phyloP scores from a whole-genome alignment of 768 basidiomycete species.

The Phlebiopsis gigantea region DNA sequence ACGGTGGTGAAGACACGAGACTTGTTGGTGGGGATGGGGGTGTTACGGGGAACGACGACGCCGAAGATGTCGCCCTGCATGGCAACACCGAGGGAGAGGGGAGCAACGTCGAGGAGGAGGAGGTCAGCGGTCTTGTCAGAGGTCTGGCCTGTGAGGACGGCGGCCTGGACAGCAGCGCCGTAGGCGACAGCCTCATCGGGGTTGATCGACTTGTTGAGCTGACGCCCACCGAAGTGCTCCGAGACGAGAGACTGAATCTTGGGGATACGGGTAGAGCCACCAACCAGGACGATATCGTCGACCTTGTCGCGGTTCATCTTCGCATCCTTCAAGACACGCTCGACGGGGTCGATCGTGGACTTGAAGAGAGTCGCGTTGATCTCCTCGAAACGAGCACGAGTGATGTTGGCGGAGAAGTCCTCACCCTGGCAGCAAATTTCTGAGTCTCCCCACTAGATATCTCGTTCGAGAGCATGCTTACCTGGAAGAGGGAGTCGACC shows the following conservation, averaged over 20 bases:
- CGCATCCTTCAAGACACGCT: constrained; percentile 98
- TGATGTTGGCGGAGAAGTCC: constrained; percentile 98
- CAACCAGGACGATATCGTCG: constrained; percentile 98
- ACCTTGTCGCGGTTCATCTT: constrained; percentile 98
- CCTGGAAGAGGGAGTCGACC: constrained; percentile 97
- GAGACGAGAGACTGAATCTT: constrained; percentile 98
- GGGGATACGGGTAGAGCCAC: constrained; percentile 99
- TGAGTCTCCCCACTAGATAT: background rate
- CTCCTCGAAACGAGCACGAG: constrained; percentile 99
- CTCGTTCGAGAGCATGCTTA: constrained; percentile 27
- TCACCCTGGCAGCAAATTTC: constrained; percentile 56
- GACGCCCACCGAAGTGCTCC: constrained; percentile 96
- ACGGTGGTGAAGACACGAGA: constrained; percentile 98
- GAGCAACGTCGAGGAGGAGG: constrained; percentile 96
- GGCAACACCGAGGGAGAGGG: constrained; percentile 98
- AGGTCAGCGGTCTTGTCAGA: constrained; percentile 99
- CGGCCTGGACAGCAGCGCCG: constrained; percentile 99
- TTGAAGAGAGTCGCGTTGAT: constrained; percentile 95
- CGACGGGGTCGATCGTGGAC: constrained; percentile 96
- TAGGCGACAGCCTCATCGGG: constrained; percentile 99
- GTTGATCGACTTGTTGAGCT: constrained; percentile 99
- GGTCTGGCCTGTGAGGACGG: constrained; percentile 96
- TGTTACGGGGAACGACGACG: constrained; percentile 98
- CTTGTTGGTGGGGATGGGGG: constrained; percentile 99
- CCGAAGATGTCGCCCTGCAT: constrained; percentile 99